Percentiles rank a stretch among this genome's conserved stretches.
Conservation (phyloP, 768 basidiomycete genomes). For the Coprinopsis strossmayeri region DNA sequence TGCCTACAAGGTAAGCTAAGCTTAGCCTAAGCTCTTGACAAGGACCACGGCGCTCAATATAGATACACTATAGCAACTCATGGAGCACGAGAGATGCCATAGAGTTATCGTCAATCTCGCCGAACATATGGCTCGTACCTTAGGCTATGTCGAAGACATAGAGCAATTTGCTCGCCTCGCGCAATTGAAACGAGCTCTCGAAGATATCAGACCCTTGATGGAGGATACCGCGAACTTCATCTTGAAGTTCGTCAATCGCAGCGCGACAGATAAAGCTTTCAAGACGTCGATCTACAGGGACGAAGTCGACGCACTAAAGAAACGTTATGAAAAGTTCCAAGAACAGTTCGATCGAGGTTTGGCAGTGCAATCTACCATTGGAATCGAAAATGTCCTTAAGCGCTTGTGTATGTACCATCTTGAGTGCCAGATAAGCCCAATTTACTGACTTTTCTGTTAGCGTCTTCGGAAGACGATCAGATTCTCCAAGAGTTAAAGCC, state of each 20-base stretch:
- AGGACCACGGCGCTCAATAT: too few species aligned
- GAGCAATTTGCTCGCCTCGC: constrained; percentile 17
- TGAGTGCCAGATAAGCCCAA: background rate
- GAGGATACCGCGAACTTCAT: constrained; percentile 20
- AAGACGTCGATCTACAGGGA: constrained; percentile 9
- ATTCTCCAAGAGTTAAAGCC: constrained; percentile 12
- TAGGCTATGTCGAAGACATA: constrained; percentile 18
- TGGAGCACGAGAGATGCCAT: constrained; percentile 14
- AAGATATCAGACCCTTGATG: constrained; percentile 17
- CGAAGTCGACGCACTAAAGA: constrained; percentile 14
- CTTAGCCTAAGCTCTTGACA: background rate
- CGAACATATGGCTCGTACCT: constrained; percentile 16
- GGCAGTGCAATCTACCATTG: constrained; percentile 15
- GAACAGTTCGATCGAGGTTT: constrained; percentile 20
- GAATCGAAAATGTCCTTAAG: constrained; percentile 12
- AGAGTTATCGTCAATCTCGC: constrained; percentile 14
- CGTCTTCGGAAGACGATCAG: constrained; percentile 11
- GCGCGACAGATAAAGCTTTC: constrained; percentile 10
- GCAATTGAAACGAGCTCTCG: constrained; percentile 17
- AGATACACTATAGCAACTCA: constrained; percentile 9
- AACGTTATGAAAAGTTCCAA: constrained; percentile 15
- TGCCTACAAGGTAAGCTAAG: constrained; percentile 12
- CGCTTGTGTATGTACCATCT: constrained; percentile 7
- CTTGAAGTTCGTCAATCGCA: constrained; percentile 11
- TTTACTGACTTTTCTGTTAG: background rate